phyloP scores from a whole-genome alignment of 768 basidiomycete species.

The Leccinellum luteum region DNA sequence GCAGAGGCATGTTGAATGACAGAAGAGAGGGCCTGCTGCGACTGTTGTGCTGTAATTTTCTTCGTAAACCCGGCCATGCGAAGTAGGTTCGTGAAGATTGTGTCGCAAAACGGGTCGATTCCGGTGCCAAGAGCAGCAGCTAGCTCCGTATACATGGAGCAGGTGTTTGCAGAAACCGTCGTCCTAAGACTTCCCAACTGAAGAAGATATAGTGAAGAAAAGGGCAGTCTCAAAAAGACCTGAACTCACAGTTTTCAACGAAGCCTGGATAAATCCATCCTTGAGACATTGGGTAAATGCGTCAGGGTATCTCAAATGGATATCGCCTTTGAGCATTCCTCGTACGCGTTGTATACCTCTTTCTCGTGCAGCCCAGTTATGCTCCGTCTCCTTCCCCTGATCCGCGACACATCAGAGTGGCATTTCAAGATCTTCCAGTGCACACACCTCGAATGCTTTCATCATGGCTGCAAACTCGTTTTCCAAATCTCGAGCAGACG shows the following conservation, averaged over 20 bases:
- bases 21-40: conserved; percentile 68
- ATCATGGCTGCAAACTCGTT: conserved; percentile 78
- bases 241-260: conserved; percentile 74
- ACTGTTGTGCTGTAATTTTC: conserved; percentile 84
- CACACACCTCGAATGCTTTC: conserved; percentile 72
- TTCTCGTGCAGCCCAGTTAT: conserved; percentile 90
- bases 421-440: not conserved
- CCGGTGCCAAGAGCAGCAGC: conserved; percentile 58
- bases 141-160: conserved; percentile 74
- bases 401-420: conserved; percentile 1
- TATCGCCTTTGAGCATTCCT: conserved; percentile 88
- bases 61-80: conserved; percentile 91
- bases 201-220: conserved; percentile 1
- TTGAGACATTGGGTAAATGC: conserved; percentile 74
- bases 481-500: conserved; percentile 82
- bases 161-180: conserved; percentile 80
- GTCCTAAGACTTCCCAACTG: conserved; percentile 89
- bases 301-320: conserved; percentile 69
- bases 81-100: conserved; percentile 69
- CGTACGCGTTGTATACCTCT: conserved; percentile 72
- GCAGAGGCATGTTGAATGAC: conserved; percentile 69
- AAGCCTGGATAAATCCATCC: conserved; percentile 75
- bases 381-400: conserved; percentile 95
- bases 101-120: conserved; percentile 81
- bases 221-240: not conserved